A percentile compares a stretch with the other conserved stretches of the same genome.
phyloP scores from a whole-genome alignment of 345 rosid species.

The Populus deltoides region DNA sequence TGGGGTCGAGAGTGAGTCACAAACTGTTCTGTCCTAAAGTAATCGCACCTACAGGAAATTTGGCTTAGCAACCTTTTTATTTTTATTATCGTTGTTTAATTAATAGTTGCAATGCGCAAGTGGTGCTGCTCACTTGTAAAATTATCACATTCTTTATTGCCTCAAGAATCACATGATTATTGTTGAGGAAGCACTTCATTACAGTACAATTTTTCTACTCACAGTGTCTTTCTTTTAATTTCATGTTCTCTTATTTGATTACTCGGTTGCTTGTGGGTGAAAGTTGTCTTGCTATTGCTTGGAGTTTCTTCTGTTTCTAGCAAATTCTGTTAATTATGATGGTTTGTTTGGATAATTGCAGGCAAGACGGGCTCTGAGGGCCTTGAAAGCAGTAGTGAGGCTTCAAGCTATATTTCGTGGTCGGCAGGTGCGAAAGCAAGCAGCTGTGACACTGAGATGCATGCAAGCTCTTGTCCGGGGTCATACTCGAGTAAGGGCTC shows the following conservation, averaged over 20 bases:
- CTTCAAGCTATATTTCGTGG: constrained; percentile 89
- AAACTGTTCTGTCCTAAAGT: not conserved
- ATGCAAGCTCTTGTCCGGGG: constrained; percentile 97
- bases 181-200: not conserved
- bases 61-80: not conserved
- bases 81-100: not conserved
- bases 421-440: constrained; percentile 80
- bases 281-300: not conserved
- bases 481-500: constrained; percentile 75
- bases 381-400: constrained; percentile 83
- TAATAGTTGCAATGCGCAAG: not conserved
- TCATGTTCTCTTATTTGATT: not conserved
- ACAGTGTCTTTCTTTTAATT: not conserved
- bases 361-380: constrained; percentile 85
- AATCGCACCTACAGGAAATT: not conserved
- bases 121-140: not conserved
- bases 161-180: not conserved
- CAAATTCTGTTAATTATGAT: not conserved
- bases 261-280: not conserved
- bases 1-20: not conserved
- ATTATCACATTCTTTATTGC: not conserved
- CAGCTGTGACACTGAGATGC: constrained; percentile 82
- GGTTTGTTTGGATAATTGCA: constrained; percentile 23
- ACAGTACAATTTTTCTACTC: not conserved
- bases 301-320: not conserved